These are phyloP conservation scores for Colletotrichum lini DNA, from an alignment of 2,329 filamentous ascomycete species.

Conservation along the genomic window DNA sequence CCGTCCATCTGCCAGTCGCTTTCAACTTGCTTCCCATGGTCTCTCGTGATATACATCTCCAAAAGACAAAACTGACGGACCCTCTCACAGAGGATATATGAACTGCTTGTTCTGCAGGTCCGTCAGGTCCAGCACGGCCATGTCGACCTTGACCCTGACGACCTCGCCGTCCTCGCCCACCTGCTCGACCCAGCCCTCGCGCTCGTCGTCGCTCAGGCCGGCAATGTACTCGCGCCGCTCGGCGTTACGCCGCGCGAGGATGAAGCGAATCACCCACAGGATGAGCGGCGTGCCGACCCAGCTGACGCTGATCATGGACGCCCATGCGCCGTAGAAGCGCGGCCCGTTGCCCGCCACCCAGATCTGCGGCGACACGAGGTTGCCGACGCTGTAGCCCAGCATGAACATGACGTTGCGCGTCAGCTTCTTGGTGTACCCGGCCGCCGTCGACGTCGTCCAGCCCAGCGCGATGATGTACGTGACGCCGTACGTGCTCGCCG, in stretches of 20 bases:
- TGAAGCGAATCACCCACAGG: conserved; percentile 51
- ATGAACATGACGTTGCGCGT: conserved; percentile 58
- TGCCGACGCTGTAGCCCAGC: conserved; percentile 53
- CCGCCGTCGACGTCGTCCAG: conserved; percentile 55
- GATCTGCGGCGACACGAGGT: conserved; percentile 55
- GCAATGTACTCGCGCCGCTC: conserved; percentile 50
- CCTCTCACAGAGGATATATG: conserved; percentile 48
- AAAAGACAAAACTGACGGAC: neutral
- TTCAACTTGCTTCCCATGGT: no score
- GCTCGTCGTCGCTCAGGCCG: conserved; percentile 43
- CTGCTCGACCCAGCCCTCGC: conserved; percentile 47
- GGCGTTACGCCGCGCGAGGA: conserved; percentile 51
- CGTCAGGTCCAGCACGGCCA: conserved; percentile 55
- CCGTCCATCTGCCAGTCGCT: no score
- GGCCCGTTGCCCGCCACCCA: conserved; percentile 49
- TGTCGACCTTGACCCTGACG: conserved; percentile 51
- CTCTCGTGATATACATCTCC: no score
- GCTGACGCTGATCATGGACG: conserved; percentile 50
- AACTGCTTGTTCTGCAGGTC: conserved; percentile 58
- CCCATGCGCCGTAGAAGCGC: conserved; percentile 52
- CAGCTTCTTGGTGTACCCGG: conserved; percentile 60
- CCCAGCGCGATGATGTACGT: conserved; percentile 55
- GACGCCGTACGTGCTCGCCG: conserved; percentile 50
- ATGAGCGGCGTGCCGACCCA: conserved; percentile 54
- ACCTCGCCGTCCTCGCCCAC: conserved; percentile 50